These are phyloP conservation scores for Arachis monticola DNA, from an alignment of 331 rosid genomes.

Conservation along the genomic window DNA sequence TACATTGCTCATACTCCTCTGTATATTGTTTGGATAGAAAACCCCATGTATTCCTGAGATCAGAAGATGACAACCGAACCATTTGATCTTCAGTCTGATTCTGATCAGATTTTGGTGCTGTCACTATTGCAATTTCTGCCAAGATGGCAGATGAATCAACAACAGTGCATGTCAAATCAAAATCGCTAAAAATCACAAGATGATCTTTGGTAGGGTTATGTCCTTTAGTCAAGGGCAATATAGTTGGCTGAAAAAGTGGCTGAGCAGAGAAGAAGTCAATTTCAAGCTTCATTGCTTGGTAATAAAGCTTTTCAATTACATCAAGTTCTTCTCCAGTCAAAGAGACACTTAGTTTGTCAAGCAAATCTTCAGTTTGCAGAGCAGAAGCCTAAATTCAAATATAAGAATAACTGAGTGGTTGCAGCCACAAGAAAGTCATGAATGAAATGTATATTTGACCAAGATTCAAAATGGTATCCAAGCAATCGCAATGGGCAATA, in stretches of 20 bases:
- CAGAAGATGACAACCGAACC: conserved; percentile 75
- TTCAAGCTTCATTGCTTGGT: conserved; percentile 96
- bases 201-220: conserved; percentile 69
- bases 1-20: conserved; percentile 91
- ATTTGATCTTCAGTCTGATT: conserved; percentile 67
- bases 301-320: conserved; percentile 90
- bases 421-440: conserved; percentile 45
- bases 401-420: conserved; percentile 55
- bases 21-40: conserved; percentile 80
- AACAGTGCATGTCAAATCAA: conserved; percentile 92
- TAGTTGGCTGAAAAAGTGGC: conserved; percentile 78
- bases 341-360: conserved; percentile 89
- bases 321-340: conserved; percentile 98
- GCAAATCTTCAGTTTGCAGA: conserved; percentile 87
- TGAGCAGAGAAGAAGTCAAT: conserved; percentile 86
- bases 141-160: conserved; percentile 97
- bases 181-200: conserved; percentile 84
- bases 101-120: conserved; percentile 84
- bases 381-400: conserved; percentile 83
- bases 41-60: conserved; percentile 82
- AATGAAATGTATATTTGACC: conserved; percentile 41
- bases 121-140: conserved; percentile 95
- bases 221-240: conserved; percentile 75
- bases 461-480: conserved; percentile 42
- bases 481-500: conserved; percentile 41